Base-by-base conservation (phyloP, 108 stramenopile genomes). In the Fragilaria radians region DNA sequence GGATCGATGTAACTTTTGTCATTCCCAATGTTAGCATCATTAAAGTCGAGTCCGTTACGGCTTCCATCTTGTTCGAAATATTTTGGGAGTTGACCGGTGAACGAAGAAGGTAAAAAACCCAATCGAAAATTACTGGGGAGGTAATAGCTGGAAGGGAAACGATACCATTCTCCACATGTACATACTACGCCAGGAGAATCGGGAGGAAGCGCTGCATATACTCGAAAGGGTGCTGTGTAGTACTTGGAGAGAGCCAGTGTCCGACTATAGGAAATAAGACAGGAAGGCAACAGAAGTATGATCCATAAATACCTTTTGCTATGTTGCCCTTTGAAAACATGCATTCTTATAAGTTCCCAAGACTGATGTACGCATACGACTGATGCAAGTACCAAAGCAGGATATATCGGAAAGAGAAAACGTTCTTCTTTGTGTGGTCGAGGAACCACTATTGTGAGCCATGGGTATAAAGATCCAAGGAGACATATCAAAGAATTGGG, bases 381-480 rank as follows among this genome's bases (percentile, higher is more conserved):
- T 28, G 72, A 62, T 17, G 83, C 82, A 48, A 76, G 79, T 60
- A 48, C 71, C 78, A 28, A 85, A 32, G 32, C 63, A 3, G 93
- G 94, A 63, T 96, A 98, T 23, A 82, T 73, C 0, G 95, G 95
- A 66, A 83, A 97, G 22, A 99, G 72, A 62, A 98, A 98, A 36
- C 89, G 74, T 71, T 98, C 97, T 51, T 98, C 97, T 69, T 98
- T 98, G 81, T 98, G 97, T 0, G 98, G 94, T 48, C 96, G 74
- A 29, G 86, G 70, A 45, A 80, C 62, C 23, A 98, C 81, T 14
- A 97, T 63, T 0, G 52, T 71, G 52, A 96, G 45, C 95, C 97
- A 97, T 17, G 91, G 26, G 45, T 81, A 82, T 54, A 86, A 72
- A 7, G 89, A 88, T 9, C 67, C 25, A 7, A 83, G 58, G 24